These are phyloP conservation scores for Globisporangium alternatum DNA, from an alignment of 352 stramenopile species.

Conservation along the genomic window DNA sequence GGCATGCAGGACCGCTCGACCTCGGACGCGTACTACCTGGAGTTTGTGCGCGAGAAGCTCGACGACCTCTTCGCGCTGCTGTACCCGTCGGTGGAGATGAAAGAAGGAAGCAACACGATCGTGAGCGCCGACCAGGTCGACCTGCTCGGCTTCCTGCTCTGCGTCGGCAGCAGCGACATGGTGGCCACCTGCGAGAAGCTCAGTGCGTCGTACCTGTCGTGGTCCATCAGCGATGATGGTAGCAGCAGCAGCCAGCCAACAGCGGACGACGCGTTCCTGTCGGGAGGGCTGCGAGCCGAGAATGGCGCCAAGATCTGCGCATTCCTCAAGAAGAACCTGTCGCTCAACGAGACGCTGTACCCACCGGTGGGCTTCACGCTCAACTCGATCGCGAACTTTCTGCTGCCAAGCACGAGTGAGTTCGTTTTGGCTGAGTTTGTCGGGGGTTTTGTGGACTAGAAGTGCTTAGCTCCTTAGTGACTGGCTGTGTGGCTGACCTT, in stretches of 20 bases:
- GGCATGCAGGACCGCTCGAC: constrained; percentile 79
- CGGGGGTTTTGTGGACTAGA: neutral
- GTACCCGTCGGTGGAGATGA: constrained; percentile 54
- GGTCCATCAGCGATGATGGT: constrained; percentile 27
- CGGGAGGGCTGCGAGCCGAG: constrained; percentile 27
- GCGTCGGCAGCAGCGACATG: constrained; percentile 50
- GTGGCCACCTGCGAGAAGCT: constrained; percentile 51
- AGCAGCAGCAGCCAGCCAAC: constrained; percentile 1
- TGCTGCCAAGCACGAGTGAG: constrained; percentile 14
- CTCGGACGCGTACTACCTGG: constrained; percentile 74
- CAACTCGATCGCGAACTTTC: constrained; percentile 17
- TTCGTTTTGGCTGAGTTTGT: neutral
- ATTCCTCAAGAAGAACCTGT: constrained; percentile 74
- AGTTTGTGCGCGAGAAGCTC: constrained; percentile 78
- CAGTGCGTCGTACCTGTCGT: constrained; percentile 65
- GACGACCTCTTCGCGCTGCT: constrained; percentile 71
- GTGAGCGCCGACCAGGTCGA: constrained; percentile 68
- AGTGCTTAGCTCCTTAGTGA: neutral
- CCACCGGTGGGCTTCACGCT: constrained; percentile 71
- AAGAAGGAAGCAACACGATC: constrained; percentile 45
- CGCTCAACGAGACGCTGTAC: constrained; percentile 80
- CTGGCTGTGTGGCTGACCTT: neutral
- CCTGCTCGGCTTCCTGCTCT: constrained; percentile 72
- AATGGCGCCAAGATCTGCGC: constrained; percentile 61
- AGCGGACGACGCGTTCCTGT: constrained; percentile 19